phyloP scores from a whole-genome alignment of 1,284 basidiomycete genomes.

The Cryptococcus sp. region DNA sequence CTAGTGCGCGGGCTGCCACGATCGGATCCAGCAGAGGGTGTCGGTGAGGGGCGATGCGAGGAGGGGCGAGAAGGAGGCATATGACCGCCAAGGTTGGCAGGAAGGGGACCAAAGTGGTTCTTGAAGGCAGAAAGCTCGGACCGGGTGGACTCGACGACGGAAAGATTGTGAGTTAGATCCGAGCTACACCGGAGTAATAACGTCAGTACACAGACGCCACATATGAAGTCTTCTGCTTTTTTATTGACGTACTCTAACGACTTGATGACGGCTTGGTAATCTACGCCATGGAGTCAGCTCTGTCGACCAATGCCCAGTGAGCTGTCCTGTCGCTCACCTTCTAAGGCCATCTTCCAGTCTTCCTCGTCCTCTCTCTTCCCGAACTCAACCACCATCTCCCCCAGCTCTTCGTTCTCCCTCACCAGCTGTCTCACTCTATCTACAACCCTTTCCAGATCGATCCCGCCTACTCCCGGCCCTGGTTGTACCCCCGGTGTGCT shows the following conservation, averaged over 20 bases:
- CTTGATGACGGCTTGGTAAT: constrained; percentile 37
- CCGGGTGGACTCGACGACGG: constrained; percentile 27
- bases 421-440: constrained; percentile 37
- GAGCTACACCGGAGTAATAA: constrained; percentile 17
- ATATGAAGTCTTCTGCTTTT: neutral
- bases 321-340: constrained; percentile 28
- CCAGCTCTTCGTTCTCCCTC: constrained; percentile 45
- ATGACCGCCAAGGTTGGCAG: neutral
- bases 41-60: neutral
- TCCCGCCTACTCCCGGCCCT: constrained; percentile 1
- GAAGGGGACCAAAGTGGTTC: constrained; percentile 20
- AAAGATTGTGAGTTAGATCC: constrained; percentile 37
- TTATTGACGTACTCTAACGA: constrained; percentile 38
- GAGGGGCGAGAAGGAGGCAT: neutral
- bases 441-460: constrained; percentile 36
- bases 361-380: constrained; percentile 21
- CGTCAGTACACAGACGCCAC: too few relatives aligned
- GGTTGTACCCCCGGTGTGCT: neutral
- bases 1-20: neutral
- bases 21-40: neutral
- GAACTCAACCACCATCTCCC: constrained; percentile 41
- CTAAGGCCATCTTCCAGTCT: constrained; percentile 34
- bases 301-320: neutral
- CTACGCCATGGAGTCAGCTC: constrained; percentile 10
- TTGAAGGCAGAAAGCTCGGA: constrained; percentile 32